A percentile compares a stretch with the other conserved stretches of the same genome.
Conservation (phyloP, 768 basidiomycete genomes). For the Trametes meyenii region DNA sequence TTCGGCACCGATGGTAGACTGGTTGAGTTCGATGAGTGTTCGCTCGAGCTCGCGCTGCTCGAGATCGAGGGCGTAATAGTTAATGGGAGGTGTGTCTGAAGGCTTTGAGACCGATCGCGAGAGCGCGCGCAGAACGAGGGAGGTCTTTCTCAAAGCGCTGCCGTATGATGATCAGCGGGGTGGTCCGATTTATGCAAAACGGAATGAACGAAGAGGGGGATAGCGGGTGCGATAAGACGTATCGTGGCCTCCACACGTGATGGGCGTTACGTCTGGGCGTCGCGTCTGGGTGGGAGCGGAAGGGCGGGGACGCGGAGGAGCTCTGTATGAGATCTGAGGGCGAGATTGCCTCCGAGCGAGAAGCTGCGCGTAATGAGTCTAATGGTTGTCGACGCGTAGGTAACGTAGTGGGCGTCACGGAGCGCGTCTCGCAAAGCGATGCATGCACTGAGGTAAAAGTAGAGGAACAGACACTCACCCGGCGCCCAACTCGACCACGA, state of each 20-base stretch:
- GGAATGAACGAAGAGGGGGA: background rate
- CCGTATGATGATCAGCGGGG: constrained; percentile 2
- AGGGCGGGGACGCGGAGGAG: background rate
- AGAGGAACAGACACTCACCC: constrained; percentile 62
- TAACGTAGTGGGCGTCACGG: background rate
- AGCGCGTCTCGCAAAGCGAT: background rate
- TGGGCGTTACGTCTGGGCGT: background rate
- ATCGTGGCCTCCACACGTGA: constrained; percentile 7
- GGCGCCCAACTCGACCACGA: constrained; percentile 90
- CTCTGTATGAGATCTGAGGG: constrained; percentile 12
- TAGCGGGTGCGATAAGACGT: constrained; percentile 8
- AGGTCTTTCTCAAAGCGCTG: constrained; percentile 88
- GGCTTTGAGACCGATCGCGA: constrained; percentile 51
- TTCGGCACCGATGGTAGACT: constrained; percentile 61
- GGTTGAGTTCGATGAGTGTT: constrained; percentile 67
- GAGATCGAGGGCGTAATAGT: constrained; percentile 92
- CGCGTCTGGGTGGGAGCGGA: background rate
- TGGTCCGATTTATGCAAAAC: background rate
- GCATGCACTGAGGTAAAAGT: constrained; percentile 1
- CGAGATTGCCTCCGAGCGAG: constrained; percentile 7
- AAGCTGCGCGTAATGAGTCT: background rate
- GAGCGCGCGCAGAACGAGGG: constrained; percentile 75
- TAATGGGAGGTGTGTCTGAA: constrained; percentile 53
- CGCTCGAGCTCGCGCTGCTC: constrained; percentile 85
- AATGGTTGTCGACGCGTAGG: background rate